Evolutionary conservation across 2,329 filamentous ascomycete species (phyloP), one percentile per base, ranked within the genome.

Genomic region (Monascus ruber): DNA sequence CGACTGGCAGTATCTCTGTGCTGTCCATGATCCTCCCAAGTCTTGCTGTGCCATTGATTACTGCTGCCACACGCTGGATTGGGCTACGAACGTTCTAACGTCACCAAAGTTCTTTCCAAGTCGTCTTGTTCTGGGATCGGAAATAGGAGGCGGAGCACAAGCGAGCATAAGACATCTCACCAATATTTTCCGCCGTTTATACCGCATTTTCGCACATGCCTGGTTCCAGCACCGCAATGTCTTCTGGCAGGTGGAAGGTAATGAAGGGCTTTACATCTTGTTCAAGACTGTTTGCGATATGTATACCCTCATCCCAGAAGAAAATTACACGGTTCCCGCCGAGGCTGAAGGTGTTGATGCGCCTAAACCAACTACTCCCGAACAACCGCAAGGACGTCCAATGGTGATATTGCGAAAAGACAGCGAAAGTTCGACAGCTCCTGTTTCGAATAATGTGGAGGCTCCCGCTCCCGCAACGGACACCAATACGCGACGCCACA

Each of bases 1-100:
- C 26, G 89, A 98, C 69, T 98, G 91, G 91, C 91, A 98, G 66
- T 98, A 96, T 56, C 77, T 98, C 35, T 98, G 91, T 67, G 91
- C 91, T 37, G 91, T 96, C 3, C 91, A 98, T 60, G 89, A 96
- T 58, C 83, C 87, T 36, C 91, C 91, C 36, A 96, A 96, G 67
- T 85, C 83, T 53, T 98, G 91, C 69, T 95, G 89, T 63, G 91
- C 91, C 37, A 95, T 98, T 56, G 91, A 98, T 66, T 98, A 98
- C 68, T 95, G 88, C 73, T 96, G 89, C 61, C 91, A 98, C 60
- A 98, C 91, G 0, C 79, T 98, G 33, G 91, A 98, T 66, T 96
- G 89, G 86, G 91, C 91, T 2, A 88, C 86, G 41, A 94, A 93
- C 54, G 84, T 89, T 17, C 80, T 98, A 41, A 94, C 89, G 2